These are phyloP conservation scores for Mortierella sp. DNA, from an alignment of 371 early-diverging fungal species.

Conservation along the genomic window DNA sequence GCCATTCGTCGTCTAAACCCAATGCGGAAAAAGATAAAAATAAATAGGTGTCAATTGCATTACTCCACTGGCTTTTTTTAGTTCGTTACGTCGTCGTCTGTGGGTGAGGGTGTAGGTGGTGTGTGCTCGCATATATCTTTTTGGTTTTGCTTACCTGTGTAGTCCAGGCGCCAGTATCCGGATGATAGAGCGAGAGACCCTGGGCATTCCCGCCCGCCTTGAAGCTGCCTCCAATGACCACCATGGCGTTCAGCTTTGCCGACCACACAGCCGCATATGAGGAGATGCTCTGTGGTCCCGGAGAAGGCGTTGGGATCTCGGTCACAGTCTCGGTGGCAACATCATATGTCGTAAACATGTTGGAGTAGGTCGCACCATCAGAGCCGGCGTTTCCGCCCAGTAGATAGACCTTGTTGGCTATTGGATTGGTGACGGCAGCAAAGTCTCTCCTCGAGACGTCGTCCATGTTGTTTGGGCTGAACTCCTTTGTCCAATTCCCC, in stretches of 20 bases:
- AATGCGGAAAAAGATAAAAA: too few species aligned
- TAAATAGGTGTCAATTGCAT: background rate
- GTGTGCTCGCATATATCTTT: background rate
- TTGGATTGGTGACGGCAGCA: conserved; percentile 36
- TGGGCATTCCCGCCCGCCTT: background rate
- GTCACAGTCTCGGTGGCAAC: conserved; percentile 2
- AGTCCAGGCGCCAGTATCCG: conserved; percentile 30
- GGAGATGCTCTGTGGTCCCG: conserved; percentile 32
- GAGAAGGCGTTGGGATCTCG: conserved; percentile 18
- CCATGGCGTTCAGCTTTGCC: conserved; percentile 27
- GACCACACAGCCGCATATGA: conserved; percentile 44
- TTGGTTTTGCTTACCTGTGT: conserved; percentile 29
- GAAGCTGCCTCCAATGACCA: conserved; percentile 34
- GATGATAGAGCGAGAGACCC: conserved; percentile 26
- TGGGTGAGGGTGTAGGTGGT: background rate
- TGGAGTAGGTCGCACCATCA: conserved; percentile 13
- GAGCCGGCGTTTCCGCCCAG: conserved; percentile 35
- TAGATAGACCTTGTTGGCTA: conserved; percentile 30
- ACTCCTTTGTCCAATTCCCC: conserved; percentile 8
- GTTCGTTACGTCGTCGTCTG: background rate
- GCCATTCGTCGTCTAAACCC: conserved; percentile 46
- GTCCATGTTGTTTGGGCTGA: conserved; percentile 23
- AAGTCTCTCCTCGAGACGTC: conserved; percentile 46
- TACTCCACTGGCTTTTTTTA: too few species aligned
- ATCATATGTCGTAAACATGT: conserved; percentile 23